Evolutionary conservation across 345 rosid species (phyloP).

Genomic region (Hibiscus syriacus): DNA sequence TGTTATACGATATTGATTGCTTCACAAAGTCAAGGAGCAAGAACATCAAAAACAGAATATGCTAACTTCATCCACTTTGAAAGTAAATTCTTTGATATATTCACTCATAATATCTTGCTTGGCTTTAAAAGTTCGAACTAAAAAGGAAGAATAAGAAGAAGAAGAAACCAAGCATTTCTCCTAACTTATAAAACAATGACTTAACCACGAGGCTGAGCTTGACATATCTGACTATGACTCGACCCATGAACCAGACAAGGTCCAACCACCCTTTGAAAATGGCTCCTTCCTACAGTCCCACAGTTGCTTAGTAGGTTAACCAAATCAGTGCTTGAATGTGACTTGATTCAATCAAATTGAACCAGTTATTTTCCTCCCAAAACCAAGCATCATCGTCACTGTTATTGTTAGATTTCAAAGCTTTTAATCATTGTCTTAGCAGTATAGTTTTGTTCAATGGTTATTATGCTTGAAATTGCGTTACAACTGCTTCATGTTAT

Average conservation of each 20-base stretch:
- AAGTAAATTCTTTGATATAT: background rate
- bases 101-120: too few species aligned
- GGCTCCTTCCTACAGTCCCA: background rate
- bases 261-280: constrained; percentile 8
- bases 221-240: background rate
- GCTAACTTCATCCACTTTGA: background rate
- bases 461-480: constrained; percentile 1
- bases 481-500: background rate
- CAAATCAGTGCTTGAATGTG: background rate
- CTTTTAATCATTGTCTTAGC: background rate
- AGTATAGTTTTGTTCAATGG: too few species aligned
- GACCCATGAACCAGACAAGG: background rate
- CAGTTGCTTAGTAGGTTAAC: background rate
- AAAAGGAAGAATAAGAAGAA: background rate
- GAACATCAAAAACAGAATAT: background rate
- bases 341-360: background rate
- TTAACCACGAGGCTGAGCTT: background rate
- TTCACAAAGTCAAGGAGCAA: background rate
- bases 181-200: background rate
- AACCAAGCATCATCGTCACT: background rate
- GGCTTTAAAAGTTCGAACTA: background rate
- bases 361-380: background rate
- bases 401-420: background rate
- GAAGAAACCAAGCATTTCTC: background rate
- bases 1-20: background rate